A percentile compares a stretch with the other conserved stretches of the same genome.
These are phyloP conservation scores for Pelargonium fulgidum DNA, from an alignment of 441 rosid species.

Conservation along the genomic window DNA sequence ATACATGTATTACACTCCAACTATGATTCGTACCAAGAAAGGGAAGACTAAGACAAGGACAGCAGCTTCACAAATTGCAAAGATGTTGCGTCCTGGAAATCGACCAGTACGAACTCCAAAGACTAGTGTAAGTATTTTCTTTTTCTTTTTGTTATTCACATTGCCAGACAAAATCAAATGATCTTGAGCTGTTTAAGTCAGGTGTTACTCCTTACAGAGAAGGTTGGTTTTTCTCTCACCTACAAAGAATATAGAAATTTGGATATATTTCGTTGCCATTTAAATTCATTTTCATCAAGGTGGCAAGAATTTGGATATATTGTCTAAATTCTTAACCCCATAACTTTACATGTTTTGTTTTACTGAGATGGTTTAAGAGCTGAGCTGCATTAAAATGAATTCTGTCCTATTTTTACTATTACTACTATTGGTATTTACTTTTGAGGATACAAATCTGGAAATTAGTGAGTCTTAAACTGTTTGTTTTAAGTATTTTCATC, in stretches of 20 bases:
- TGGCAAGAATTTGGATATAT: not conserved
- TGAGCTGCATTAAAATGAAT: not conserved
- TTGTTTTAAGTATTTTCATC: not conserved
- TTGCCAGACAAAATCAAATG: not conserved
- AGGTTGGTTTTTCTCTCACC: not conserved
- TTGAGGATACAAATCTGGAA: not conserved
- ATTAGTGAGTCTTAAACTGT: not conserved
- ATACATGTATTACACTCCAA: constrained; percentile 57
- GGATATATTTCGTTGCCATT: not conserved
- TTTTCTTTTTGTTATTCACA: not conserved
- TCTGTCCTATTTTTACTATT: not conserved
- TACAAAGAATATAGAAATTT: not conserved
- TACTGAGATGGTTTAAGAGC: not conserved
- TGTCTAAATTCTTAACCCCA: not conserved
- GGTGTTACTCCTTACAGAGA: not conserved
- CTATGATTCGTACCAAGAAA: constrained; percentile 52
- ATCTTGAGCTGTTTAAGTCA: not conserved
- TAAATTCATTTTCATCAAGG: not conserved
- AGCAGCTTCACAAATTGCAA: constrained; percentile 87
- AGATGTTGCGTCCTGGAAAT: constrained; percentile 65
- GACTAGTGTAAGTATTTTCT: constrained; percentile 41
- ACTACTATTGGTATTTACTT: not conserved
- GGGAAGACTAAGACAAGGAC: constrained; percentile 78
- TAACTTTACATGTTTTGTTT: constrained; percentile 1
- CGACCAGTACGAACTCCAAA: constrained; percentile 47